Percentiles rank a stretch among this genome's conserved stretches.
Conservation (phyloP, 2,329 filamentous ascomycete species). For the Cladophialophora exuberans region DNA sequence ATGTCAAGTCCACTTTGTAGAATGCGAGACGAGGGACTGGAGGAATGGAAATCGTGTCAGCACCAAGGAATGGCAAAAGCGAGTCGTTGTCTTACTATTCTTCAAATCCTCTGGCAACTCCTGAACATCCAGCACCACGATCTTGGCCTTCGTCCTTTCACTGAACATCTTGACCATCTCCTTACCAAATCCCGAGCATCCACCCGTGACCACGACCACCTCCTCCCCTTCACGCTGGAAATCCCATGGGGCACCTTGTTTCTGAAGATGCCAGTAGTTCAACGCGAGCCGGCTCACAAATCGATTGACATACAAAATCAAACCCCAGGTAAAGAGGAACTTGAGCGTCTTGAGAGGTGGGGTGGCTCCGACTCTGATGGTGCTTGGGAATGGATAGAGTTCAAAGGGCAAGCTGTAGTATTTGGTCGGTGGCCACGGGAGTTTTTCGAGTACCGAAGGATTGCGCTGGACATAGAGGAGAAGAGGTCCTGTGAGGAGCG, state of each 20-base stretch:
- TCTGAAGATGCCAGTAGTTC: constrained; percentile 46
- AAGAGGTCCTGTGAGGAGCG: constrained; percentile 22
- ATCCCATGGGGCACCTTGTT: constrained; percentile 34
- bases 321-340: constrained; percentile 56
- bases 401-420: constrained; percentile 13
- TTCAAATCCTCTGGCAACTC: constrained; percentile 31
- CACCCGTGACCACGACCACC: constrained; percentile 51
- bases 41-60: no score
- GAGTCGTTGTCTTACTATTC: constrained; percentile 28
- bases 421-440: constrained; percentile 16
- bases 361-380: constrained; percentile 5
- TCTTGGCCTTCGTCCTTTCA: constrained; percentile 62
- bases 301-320: constrained; percentile 53
- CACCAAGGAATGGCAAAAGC: no score
- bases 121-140: constrained; percentile 71
- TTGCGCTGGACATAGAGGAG: constrained; percentile 21
- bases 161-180: constrained; percentile 68
- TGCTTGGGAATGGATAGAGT: constrained; percentile 12
- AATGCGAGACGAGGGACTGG: constrained; percentile 21
- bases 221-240: constrained; percentile 56
- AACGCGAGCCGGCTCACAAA: constrained; percentile 56
- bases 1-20: constrained; percentile 61
- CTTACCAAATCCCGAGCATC: constrained; percentile 73
- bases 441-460: constrained; percentile 10
- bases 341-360: constrained; percentile 38